A percentile compares a stretch with the other conserved stretches of the same genome.
These are phyloP conservation scores for Boletus huronensis DNA, from an alignment of 768 basidiomycete genomes.

Conservation along the genomic window DNA sequence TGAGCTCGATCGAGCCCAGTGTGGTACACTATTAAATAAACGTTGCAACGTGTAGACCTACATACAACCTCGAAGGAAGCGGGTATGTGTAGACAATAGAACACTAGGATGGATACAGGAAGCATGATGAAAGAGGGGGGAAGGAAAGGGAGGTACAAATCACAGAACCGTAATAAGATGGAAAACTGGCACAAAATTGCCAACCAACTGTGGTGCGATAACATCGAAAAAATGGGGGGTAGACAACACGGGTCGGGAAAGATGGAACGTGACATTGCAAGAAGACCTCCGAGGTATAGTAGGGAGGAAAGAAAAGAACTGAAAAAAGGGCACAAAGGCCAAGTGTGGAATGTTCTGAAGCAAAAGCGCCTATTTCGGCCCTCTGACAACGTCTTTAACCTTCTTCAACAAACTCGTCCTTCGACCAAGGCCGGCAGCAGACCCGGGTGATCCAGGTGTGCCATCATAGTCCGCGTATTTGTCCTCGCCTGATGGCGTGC, in stretches of 20 bases:
- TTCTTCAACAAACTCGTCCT: constrained; percentile 81
- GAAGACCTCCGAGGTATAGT: constrained; percentile 3
- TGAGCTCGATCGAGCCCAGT: not conserved
- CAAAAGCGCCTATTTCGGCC: constrained; percentile 37
- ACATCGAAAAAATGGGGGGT: not conserved
- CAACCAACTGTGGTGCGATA: not conserved
- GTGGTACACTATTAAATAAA: constrained; percentile 32
- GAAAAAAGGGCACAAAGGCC: constrained; percentile 2
- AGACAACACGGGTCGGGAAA: not conserved
- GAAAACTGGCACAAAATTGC: constrained; percentile 5
- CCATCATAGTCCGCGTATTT: constrained; percentile 51
- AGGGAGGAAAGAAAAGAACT: constrained; percentile 4
- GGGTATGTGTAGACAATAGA: constrained; percentile 34
- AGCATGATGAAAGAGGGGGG: constrained; percentile 19
- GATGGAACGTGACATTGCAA: constrained; percentile 3
- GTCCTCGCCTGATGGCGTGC: constrained; percentile 29
- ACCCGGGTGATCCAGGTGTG: constrained; percentile 34
- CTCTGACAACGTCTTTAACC: constrained; percentile 68
- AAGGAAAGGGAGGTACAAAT: constrained; percentile 2
- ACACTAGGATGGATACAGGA: constrained; percentile 32
- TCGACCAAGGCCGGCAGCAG: constrained; percentile 50
- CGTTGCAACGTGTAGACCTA: constrained; percentile 29
- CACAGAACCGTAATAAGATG: constrained; percentile 4
- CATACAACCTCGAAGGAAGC: constrained; percentile 30
- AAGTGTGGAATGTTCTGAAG: constrained; percentile 7